Conservation (phyloP, 305 asterid genomes). For the Solanum chacoense region DNA sequence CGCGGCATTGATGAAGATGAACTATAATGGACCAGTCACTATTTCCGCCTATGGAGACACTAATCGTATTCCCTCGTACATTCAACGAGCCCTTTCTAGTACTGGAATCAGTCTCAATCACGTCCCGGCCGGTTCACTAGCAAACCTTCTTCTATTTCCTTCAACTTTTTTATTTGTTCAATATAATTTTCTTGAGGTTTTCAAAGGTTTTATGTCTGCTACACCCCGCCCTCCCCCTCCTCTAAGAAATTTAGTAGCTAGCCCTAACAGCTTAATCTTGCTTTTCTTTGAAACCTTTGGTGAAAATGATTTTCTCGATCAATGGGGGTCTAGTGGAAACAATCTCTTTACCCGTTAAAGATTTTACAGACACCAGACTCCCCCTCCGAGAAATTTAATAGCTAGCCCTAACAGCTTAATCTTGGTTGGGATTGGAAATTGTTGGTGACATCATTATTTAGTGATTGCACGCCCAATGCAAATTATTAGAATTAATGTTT, state of each 20-base stretch:
- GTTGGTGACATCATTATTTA: background rate
- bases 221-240: background rate
- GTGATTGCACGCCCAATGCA: background rate
- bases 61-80: conserved; percentile 15
- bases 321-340: background rate
- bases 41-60: conserved; percentile 47
- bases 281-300: background rate
- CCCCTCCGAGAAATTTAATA: background rate
- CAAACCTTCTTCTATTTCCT: background rate
- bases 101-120: conserved; percentile 54
- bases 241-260: background rate
- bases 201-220: background rate
- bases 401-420: background rate
- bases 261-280: background rate
- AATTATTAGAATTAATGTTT: background rate
- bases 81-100: conserved; percentile 36
- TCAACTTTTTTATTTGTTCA: background rate
- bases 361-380: background rate
- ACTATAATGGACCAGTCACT: conserved; percentile 52
- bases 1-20: conserved; percentile 50
- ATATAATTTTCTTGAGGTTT: background rate
- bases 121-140: conserved; percentile 35
- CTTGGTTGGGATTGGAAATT: background rate
- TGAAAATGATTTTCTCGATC: background rate
- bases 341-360: background rate